Conservation (phyloP, 495 filamentous ascomycete species). For the Aspergillus conjunctus region DNA sequence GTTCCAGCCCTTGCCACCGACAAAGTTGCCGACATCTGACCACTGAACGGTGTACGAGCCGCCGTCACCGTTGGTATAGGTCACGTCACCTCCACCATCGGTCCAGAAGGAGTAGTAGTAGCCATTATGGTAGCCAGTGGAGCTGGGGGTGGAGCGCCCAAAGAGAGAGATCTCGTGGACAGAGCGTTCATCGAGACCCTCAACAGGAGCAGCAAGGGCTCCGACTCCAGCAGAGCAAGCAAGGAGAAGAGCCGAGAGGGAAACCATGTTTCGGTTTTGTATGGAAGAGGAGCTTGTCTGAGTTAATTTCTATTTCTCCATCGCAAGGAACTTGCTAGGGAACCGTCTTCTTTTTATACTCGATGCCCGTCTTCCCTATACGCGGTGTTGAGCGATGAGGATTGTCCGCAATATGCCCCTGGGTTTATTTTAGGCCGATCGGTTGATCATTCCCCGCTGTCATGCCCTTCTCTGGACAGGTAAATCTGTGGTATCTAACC, state of each 20-base stretch:
- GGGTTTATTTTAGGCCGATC: background rate
- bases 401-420: background rate
- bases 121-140: slow-evolving; percentile 57
- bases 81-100: slow-evolving; percentile 50
- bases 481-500: background rate
- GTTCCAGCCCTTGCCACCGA: slow-evolving; percentile 64
- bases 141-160: slow-evolving; percentile 39
- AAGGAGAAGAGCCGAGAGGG: slow-evolving; percentile 45
- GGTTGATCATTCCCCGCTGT: background rate
- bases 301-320: background rate
- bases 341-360: background rate
- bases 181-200: slow-evolving; percentile 21
- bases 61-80: slow-evolving; percentile 57
- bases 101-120: slow-evolving; percentile 68
- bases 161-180: slow-evolving; percentile 11
- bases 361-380: background rate
- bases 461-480: background rate
- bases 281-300: no score
- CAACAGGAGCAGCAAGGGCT: slow-evolving; percentile 45
- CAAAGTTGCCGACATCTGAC: slow-evolving; percentile 57
- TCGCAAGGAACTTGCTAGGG: background rate
- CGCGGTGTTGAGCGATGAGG: background rate
- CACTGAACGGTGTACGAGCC: slow-evolving; percentile 59
- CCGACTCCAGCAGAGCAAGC: slow-evolving; percentile 37
- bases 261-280: slow-evolving; percentile 44